These are phyloP conservation scores for Daucus carota DNA, from an alignment of 129 eudicot species.

Conservation along the genomic window DNA sequence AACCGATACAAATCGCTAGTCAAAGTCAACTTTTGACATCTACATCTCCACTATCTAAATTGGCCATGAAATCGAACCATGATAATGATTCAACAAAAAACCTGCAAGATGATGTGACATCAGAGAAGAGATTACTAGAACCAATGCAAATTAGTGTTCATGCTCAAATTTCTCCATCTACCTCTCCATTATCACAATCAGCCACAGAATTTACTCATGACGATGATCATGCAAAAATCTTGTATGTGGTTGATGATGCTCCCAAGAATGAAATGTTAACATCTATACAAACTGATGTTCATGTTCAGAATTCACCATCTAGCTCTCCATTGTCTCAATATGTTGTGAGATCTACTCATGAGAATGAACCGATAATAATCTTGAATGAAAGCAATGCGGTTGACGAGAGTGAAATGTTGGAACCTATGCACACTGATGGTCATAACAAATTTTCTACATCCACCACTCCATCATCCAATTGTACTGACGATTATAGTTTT, in stretches of 20 bases:
- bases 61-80: no score
- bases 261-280: constrained; percentile 14
- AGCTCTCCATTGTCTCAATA: neutral
- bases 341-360: neutral
- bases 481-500: no score
- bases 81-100: neutral
- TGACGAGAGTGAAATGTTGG: constrained; percentile 14
- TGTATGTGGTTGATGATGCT: constrained; percentile 16
- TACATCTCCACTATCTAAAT: neutral
- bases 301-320: constrained; percentile 18
- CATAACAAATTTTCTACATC: constrained; percentile 17
- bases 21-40: no score
- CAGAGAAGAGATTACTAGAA: neutral
- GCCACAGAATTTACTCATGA: neutral
- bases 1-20: neutral
- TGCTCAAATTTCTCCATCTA: neutral
- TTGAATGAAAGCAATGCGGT: constrained; percentile 28
- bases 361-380: constrained; percentile 33
- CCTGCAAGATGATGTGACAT: neutral
- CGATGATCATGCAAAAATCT: neutral
- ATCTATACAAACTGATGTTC: constrained; percentile 12
- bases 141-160: neutral
- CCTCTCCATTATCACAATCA: neutral
- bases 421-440: constrained; percentile 10
- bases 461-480: no score